Evolutionary conservation across 345 rosid species (phyloP).

Genomic region (Eucalyptus tenuipes): DNA sequence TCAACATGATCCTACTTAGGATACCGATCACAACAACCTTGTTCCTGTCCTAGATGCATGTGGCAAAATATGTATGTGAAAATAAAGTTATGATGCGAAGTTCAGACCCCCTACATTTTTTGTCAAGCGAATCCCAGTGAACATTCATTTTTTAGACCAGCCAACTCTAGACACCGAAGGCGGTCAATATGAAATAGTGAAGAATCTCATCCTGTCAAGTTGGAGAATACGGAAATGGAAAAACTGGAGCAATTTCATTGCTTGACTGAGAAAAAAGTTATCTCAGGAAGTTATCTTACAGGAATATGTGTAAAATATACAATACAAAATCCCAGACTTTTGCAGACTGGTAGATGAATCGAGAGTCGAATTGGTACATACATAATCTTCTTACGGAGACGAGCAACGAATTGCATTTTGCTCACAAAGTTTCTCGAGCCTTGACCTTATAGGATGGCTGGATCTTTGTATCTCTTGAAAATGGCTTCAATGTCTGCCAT

Average conservation of each 20-base stretch:
- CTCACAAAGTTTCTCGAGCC: neutral
- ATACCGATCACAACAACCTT: neutral
- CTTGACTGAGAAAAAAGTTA: neutral
- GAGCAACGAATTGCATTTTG: neutral
- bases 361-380: neutral
- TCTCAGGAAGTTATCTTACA: neutral
- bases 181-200: neutral
- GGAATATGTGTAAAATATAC: neutral
- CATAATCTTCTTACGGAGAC: neutral
- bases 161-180: neutral
- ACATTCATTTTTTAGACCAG: neutral
- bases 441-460: slow-evolving; percentile 14
- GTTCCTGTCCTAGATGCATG: neutral
- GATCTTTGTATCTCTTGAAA: slow-evolving; percentile 64
- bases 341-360: neutral
- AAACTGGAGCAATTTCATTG: neutral
- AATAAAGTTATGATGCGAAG: neutral
- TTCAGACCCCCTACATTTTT: neutral
- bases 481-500: slow-evolving; percentile 53
- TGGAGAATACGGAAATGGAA: neutral
- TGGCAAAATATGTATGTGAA: neutral
- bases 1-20: neutral
- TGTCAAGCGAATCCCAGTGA: neutral
- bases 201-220: neutral
- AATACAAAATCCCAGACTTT: neutral